phyloP scores from a whole-genome alignment of 139 green algal genomes.

The Tetratostichococcus sp. region DNA sequence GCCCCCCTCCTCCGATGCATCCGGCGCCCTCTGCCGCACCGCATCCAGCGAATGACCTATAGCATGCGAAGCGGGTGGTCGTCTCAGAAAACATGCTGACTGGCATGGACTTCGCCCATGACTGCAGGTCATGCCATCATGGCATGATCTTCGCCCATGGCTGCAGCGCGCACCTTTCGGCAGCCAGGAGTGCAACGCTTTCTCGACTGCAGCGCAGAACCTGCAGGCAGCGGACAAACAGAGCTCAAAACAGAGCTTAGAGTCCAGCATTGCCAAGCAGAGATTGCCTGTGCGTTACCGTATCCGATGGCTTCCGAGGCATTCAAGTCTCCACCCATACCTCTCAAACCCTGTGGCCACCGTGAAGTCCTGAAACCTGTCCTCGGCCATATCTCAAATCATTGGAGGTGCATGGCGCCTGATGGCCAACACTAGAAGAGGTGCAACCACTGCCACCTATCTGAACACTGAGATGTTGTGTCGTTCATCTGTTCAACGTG shows the following conservation, averaged over 20 bases:
- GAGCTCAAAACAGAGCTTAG: neutral
- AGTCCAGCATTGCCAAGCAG: no score
- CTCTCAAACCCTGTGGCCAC: constrained; percentile 34
- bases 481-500: no score
- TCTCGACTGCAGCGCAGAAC: constrained; percentile 23
- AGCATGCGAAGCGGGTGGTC: neutral
- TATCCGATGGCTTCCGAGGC: no score
- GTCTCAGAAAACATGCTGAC: no score
- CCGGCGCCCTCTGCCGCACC: constrained; percentile 6
- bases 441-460: no score
- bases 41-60: neutral
- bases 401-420: no score
- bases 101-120: no score
- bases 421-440: no score
- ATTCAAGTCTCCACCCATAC: no score
- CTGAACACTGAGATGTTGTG: neutral
- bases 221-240: constrained; percentile 3
- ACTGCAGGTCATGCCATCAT: no score
- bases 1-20: constrained; percentile 26
- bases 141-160: no score
- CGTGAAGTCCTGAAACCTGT: constrained; percentile 59
- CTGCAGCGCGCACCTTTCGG: constrained; percentile 5
- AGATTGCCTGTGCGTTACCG: no score
- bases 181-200: constrained; percentile 6
- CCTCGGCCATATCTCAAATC: constrained; percentile 19